Base-by-base conservation (phyloP, 2,329 filamentous ascomycete species). In the Sordariomycetes sp. region DNA sequence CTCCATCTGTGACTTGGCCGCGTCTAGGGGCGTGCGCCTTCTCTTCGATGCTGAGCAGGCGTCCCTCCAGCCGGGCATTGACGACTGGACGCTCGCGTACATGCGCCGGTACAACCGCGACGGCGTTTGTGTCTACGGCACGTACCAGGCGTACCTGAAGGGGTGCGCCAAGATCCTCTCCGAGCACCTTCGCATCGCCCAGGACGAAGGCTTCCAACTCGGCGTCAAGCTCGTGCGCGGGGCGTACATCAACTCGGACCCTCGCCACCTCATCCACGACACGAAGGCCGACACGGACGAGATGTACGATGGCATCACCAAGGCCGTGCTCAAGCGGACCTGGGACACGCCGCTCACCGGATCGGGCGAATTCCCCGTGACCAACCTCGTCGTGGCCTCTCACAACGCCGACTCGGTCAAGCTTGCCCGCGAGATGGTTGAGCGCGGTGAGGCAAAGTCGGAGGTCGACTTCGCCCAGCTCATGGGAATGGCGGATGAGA, bases 401-500 rank as follows among this genome's bases (percentile, higher is more conserved):
- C 92, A 97, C 74, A 97, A 96, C 68, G 81, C 82, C 54, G 80
- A 81, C 48, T 89, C 88, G 3, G 86, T 96, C 10, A 74, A 77
- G 25, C 76, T 74, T 54, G 81, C 80, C 16, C 78, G 79, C 25
- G 73, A 72, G 14, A 71, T 86, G 28, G 74, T 80, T 59, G 76
- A 77, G 63, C 70, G 66, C 7, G 74, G 74, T 14, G 67, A 65
- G 10, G 73, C 73, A 61, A 71, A 71, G 66, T 72, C 70, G 0
- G 67, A 69, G 25, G 66, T 75, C 51, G 69, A 71, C 0, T 76
- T 74, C 53, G 76, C 88, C 2, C 92, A 97, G 73, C 81, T 97
- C 1, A 88, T 93, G 75, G 92, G 93, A 48, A 97, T 97, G 93
- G 93, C 93, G 1, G 93, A 97, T 65, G 92, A 97, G 68, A 85